Conservation (phyloP, 805 yeast genomes). For the Schwanniomyces sp. region DNA sequence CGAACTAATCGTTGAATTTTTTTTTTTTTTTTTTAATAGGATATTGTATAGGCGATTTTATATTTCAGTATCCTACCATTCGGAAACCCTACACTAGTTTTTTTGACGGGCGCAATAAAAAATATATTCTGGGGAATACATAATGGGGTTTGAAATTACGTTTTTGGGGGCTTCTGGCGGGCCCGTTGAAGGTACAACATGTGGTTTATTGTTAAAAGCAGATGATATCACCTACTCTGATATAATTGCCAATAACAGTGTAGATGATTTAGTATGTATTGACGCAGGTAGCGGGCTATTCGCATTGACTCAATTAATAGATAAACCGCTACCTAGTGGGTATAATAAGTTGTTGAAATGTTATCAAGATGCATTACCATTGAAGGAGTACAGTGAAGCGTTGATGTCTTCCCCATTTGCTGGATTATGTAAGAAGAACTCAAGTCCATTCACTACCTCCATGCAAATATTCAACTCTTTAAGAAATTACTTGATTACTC, state of each 20-base stretch:
- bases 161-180: slow-evolving; percentile 85
- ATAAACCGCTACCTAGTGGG: not conserved
- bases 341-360: slow-evolving; percentile 19
- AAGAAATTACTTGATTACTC: slow-evolving; percentile 60
- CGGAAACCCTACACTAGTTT: too few species aligned
- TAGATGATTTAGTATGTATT: slow-evolving; percentile 50
- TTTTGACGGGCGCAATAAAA: not conserved
- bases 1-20: not conserved
- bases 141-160: slow-evolving; percentile 55
- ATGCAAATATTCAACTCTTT: slow-evolving; percentile 34
- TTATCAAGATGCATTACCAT: slow-evolving; percentile 30
- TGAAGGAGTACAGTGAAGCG: slow-evolving; percentile 23
- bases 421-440: slow-evolving; percentile 6
- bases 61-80: too few species aligned
- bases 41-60: not conserved
- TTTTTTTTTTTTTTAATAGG: not conserved
- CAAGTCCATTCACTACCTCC: slow-evolving; percentile 28
- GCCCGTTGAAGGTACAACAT: slow-evolving; percentile 70
- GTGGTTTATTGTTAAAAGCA: slow-evolving; percentile 68
- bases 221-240: slow-evolving; percentile 39
- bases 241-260: slow-evolving; percentile 21
- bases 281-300: slow-evolving; percentile 82
- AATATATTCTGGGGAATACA: not conserved
- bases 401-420: slow-evolving; percentile 24
- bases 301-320: slow-evolving; percentile 46